Conservation (phyloP, 768 basidiomycete genomes). For the Termitomyces sp. region DNA sequence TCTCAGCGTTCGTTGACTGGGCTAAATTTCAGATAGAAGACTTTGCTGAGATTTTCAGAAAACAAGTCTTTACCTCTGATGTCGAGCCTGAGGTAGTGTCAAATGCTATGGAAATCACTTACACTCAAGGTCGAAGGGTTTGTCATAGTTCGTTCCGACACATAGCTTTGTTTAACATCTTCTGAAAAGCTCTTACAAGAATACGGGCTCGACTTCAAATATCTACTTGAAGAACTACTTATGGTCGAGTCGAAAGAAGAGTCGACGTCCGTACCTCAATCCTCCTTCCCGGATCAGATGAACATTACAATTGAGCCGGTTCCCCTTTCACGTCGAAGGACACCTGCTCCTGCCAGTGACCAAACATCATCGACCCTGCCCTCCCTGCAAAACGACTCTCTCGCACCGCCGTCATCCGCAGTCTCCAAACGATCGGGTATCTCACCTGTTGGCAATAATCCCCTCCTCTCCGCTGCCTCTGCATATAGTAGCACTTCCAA, state of each 20-base stretch:
- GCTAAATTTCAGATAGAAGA: slow-evolving; percentile 78
- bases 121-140: slow-evolving; percentile 81
- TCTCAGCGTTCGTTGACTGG: slow-evolving; percentile 91
- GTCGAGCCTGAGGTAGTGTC: slow-evolving; percentile 64
- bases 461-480: slow-evolving; percentile 14
- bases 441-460: slow-evolving; percentile 13
- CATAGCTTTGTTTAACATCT: background rate
- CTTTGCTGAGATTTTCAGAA: slow-evolving; percentile 81
- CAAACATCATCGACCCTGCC: background rate
- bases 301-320: slow-evolving; percentile 19
- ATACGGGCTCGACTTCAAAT: slow-evolving; percentile 91
- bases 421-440: slow-evolving; percentile 10
- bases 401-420: slow-evolving; percentile 13
- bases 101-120: slow-evolving; percentile 74
- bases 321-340: slow-evolving; percentile 14
- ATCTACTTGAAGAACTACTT: slow-evolving; percentile 76
- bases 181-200: slow-evolving; percentile 72
- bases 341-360: slow-evolving; percentile 4
- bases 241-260: slow-evolving; percentile 32
- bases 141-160: slow-evolving; percentile 7
- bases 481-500: slow-evolving; percentile 10
- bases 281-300: slow-evolving; percentile 26
- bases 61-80: slow-evolving; percentile 87
- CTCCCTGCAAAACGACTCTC: slow-evolving; percentile 7
- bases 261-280: slow-evolving; percentile 19